These are phyloP conservation scores for Gelatoporia subvermispora DNA, from an alignment of 768 basidiomycete species.

Conservation along the genomic window DNA sequence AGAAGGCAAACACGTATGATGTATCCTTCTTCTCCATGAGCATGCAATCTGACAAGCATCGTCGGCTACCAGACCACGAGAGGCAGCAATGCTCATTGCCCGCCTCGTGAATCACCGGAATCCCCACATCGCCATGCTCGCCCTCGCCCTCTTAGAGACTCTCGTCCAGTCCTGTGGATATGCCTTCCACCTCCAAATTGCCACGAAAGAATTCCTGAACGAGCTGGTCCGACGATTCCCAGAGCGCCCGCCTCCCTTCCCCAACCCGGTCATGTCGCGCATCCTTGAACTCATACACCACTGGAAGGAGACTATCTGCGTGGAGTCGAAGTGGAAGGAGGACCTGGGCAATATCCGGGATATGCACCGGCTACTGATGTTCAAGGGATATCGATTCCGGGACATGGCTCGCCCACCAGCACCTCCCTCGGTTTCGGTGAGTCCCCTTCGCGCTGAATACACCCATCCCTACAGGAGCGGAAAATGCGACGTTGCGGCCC, in stretches of 20 bases:
- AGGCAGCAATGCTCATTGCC: conserved; percentile 83
- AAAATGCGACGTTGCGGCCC: background rate
- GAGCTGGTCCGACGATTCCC: conserved; percentile 97
- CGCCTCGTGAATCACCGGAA: conserved; percentile 88
- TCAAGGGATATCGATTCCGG: conserved; percentile 87
- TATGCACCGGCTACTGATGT: conserved; percentile 91
- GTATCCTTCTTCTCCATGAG: background rate
- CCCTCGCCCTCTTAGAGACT: conserved; percentile 82
- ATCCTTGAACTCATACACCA: conserved; percentile 88
- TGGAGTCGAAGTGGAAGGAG: conserved; percentile 88
- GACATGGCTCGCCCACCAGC: conserved; percentile 35
- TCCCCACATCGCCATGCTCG: conserved; percentile 84
- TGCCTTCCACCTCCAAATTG: conserved; percentile 92
- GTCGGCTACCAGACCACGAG: conserved; percentile 66
- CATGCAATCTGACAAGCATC: background rate
- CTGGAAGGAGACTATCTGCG: conserved; percentile 94
- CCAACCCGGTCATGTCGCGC: conserved; percentile 90
- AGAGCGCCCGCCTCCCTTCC: conserved; percentile 93
- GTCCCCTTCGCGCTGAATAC: conserved; percentile 20
- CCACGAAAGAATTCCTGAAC: conserved; percentile 97
- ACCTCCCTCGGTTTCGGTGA: conserved; percentile 38
- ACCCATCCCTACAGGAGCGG: background rate
- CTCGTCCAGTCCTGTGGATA: conserved; percentile 96
- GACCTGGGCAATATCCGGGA: conserved; percentile 96
- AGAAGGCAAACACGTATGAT: conserved; percentile 93